phyloP scores from a whole-genome alignment of 2,329 filamentous ascomycete species.

The Hypomyces perniciosus region DNA sequence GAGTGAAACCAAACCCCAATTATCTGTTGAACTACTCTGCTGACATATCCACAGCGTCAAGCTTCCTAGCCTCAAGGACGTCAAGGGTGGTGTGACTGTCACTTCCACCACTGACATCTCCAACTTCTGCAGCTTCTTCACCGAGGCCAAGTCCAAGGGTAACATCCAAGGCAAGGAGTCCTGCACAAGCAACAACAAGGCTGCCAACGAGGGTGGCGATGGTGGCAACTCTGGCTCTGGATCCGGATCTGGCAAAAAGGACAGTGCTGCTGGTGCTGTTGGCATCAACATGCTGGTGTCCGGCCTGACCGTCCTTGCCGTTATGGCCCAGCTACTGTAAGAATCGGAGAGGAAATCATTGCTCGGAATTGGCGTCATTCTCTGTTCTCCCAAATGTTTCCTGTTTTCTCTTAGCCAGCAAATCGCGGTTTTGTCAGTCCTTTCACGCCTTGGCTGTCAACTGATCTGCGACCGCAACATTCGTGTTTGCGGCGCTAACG shows the following conservation, averaged over 20 bases:
- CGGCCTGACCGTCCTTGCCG: slow-evolving; percentile 41
- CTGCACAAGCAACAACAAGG: slow-evolving; percentile 46
- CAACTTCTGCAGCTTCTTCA: slow-evolving; percentile 48
- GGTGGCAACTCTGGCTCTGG: slow-evolving; percentile 24
- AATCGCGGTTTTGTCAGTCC: slow-evolving; percentile 28
- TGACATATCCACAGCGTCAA: slow-evolving; percentile 49
- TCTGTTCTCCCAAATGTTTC: slow-evolving; percentile 28
- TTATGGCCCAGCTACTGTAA: slow-evolving; percentile 49
- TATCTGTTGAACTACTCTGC: not conserved
- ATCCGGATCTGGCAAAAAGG: slow-evolving; percentile 21
- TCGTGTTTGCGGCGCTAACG: slow-evolving; percentile 24
- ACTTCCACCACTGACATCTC: slow-evolving; percentile 58
- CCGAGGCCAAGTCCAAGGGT: slow-evolving; percentile 33
- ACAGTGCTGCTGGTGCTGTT: slow-evolving; percentile 39
- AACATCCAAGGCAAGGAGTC: slow-evolving; percentile 37
- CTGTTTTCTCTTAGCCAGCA: slow-evolving; percentile 29
- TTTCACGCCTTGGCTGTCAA: slow-evolving; percentile 14
- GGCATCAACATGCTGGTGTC: slow-evolving; percentile 41
- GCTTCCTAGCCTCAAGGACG: slow-evolving; percentile 60
- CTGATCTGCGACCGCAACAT: slow-evolving; percentile 9
- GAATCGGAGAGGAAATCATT: slow-evolving; percentile 20
- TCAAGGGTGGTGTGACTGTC: slow-evolving; percentile 67
- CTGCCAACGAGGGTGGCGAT: slow-evolving; percentile 44
- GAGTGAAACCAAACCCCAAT: slow-evolving; percentile 36
- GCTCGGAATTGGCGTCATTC: slow-evolving; percentile 32